Conservation (phyloP, 306 rosid genomes). For the Pterocarpus santalinus region DNA sequence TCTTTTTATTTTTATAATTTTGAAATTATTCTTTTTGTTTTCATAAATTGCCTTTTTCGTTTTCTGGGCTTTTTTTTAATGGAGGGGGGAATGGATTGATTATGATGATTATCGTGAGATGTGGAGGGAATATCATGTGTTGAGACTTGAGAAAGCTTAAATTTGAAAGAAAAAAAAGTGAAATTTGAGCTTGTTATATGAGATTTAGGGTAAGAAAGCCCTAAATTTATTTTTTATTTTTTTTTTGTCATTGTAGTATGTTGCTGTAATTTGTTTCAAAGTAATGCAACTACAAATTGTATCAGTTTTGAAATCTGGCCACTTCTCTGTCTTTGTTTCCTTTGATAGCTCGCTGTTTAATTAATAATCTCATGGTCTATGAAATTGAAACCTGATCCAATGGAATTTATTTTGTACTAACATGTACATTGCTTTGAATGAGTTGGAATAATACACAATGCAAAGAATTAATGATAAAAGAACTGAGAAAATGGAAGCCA, state of each 20-base stretch:
- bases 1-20: background rate
- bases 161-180: conserved; percentile 5
- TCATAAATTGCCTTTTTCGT: conserved; percentile 25
- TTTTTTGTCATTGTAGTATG: conserved; percentile 7
- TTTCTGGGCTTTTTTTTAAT: background rate
- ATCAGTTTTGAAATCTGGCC: conserved; percentile 17
- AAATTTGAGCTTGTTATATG: conserved; percentile 48
- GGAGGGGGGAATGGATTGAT: conserved; percentile 41
- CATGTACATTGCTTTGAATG: background rate
- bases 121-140: conserved; percentile 5
- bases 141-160: conserved; percentile 31
- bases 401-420: background rate
- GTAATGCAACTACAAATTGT: conserved; percentile 48
- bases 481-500: background rate
- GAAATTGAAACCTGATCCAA: background rate
- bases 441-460: background rate
- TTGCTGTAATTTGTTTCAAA: conserved; percentile 51
- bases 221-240: conserved; percentile 18
- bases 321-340: background rate
- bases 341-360: conserved; percentile 16
- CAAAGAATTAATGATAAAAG: background rate
- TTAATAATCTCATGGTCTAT: background rate
- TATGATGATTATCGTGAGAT: conserved; percentile 27
- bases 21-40: conserved; percentile 35
- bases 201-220: conserved; percentile 43